Percentiles rank a stretch among this genome's conserved stretches.
Evolutionary conservation across 2,329 filamentous ascomycete genomes (phyloP).

Genomic region (Onygenales sp.): DNA sequence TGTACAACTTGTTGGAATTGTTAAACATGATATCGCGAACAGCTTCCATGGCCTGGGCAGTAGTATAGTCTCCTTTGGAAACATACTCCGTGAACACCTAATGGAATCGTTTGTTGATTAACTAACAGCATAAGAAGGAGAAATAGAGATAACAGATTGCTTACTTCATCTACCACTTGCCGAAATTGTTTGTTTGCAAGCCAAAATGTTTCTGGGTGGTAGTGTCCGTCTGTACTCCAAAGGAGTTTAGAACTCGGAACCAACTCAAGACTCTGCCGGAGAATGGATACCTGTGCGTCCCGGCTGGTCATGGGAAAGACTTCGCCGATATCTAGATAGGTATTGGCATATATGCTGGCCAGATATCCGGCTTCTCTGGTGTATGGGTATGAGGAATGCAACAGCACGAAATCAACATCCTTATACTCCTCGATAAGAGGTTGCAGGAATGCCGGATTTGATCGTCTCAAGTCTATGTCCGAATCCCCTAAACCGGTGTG

Average conservation of each 20-base stretch:
- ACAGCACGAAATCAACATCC: constrained; percentile 61
- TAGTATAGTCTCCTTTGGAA: constrained; percentile 50
- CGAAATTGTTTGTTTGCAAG: constrained; percentile 64
- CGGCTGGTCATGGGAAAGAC: constrained; percentile 71
- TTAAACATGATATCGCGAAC: constrained; percentile 63
- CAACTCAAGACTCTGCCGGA: constrained; percentile 66
- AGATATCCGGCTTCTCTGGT: constrained; percentile 70
- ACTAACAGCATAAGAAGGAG: neutral
- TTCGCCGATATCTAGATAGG: constrained; percentile 73
- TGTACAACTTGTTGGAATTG: constrained; percentile 68
- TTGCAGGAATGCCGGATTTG: constrained; percentile 69
- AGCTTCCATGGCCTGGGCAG: constrained; percentile 53
- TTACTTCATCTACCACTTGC: constrained; percentile 57
- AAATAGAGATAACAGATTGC: constrained; percentile 11
- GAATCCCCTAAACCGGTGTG: constrained; percentile 77
- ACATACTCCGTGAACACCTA: constrained; percentile 61
- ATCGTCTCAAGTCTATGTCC: constrained; percentile 59
- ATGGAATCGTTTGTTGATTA: neutral
- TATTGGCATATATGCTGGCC: constrained; percentile 66
- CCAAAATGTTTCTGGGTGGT: constrained; percentile 68
- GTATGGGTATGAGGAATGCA: constrained; percentile 76
- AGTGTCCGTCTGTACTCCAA: constrained; percentile 74
- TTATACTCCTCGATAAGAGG: constrained; percentile 61
- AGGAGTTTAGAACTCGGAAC: constrained; percentile 66
- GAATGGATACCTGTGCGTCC: constrained; percentile 61